Base-by-base conservation (phyloP, 1,139 yeast species). In the Yamadazyma taylorii region DNA sequence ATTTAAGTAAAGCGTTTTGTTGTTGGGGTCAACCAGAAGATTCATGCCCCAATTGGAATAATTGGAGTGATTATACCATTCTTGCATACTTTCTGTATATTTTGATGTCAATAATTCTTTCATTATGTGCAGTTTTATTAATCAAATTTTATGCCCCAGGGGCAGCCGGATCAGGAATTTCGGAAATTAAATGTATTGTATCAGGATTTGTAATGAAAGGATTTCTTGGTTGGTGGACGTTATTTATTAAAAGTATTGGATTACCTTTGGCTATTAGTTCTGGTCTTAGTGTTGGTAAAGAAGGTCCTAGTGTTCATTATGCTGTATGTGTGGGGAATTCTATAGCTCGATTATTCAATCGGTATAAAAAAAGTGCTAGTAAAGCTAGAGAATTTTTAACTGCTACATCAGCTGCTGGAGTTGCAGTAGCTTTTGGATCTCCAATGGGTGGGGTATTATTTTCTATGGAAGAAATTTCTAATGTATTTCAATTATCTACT, bases 111-210 rank as follows among this genome's bases (percentile, higher is more conserved):
- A 59, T 83, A 1, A 15, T 66, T 0, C 80, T 90, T 53, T 85
- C 94, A 1, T 61, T 70, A 9, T 50, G 73, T 8, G 81, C 96
- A 2, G 88, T 94, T 0, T 58, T 71, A 11, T 57, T 88, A 32
- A 96, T 94, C 32, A 72, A 78, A 48, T 59, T 61, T 15, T 81
- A 78, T 52, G 92, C 96, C 0, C 96, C 96, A 0, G 74, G 82
- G 40, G 98, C 98, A 0, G 95, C 98, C 0, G 98, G 98, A 0
- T 86, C 96, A 3, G 98, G 98, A 0, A 94, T 94, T 34, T 85
- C 97, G 4, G 99, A 94, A 58, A 92, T 94, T 58, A 94, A 94
- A 60, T 86, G 95, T 56, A 89, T 94, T 47, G 89, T 92, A 2
- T 84, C 95, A 0, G 99, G 99, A 0, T 94, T 90, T 56, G 79